Conservation (phyloP, 371 early-diverging fungal genomes). For the Scutellospora calospora region DNA sequence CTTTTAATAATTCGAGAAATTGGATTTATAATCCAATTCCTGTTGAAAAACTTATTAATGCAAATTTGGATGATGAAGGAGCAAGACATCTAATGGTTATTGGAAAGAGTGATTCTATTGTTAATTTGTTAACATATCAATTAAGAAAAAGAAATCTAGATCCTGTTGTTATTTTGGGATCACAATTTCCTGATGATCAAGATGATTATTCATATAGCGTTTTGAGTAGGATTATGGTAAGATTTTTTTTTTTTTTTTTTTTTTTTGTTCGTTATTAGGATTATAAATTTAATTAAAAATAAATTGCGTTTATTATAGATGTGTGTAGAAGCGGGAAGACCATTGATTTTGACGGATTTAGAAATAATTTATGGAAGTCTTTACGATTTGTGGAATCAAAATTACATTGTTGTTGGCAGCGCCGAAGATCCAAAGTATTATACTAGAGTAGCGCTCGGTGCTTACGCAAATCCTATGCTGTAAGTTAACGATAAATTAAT, state of each 20-base stretch:
- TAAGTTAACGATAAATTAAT: background rate
- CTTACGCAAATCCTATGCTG: constrained; percentile 44
- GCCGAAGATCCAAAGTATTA: constrained; percentile 44
- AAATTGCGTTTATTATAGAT: background rate
- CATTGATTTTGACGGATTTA: constrained; percentile 45
- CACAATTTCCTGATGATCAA: constrained; percentile 45
- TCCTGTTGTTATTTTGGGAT: constrained; percentile 41
- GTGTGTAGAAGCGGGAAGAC: constrained; percentile 44
- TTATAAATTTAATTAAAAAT: background rate
- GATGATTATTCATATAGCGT: constrained; percentile 45
- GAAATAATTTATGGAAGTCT: constrained; percentile 46
- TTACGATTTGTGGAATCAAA: constrained; percentile 46
- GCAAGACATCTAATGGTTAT: constrained; percentile 46
- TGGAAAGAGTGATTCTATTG: constrained; percentile 45
- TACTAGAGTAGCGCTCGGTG: constrained; percentile 44
- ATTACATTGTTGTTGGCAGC: constrained; percentile 40
- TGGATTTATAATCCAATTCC: constrained; percentile 16
- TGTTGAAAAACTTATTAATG: constrained; percentile 33
- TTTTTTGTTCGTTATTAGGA: background rate
- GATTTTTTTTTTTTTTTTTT: background rate
- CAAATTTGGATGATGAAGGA: constrained; percentile 38
- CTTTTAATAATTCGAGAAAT: background rate
- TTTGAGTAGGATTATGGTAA: constrained; percentile 44
- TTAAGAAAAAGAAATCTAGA: constrained; percentile 25
- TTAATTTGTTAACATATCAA: constrained; percentile 43